Conservation (phyloP, 768 basidiomycete genomes). For the Xerocomus spinulosus region DNA sequence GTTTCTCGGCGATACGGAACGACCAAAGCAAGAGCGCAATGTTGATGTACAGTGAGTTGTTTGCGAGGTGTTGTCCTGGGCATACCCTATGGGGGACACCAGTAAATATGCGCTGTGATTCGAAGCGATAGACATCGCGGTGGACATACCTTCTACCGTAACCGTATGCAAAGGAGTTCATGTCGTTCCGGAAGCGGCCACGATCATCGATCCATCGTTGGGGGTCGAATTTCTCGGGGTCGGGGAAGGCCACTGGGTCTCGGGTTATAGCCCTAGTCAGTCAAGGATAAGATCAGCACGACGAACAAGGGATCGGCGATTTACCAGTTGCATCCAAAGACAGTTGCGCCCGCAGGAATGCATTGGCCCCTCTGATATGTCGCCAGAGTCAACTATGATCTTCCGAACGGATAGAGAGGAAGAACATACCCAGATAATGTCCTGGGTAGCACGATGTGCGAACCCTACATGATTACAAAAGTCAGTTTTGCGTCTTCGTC, state of each 20-base stretch:
- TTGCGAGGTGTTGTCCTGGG: conserved; percentile 52
- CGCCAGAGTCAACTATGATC: conserved; percentile 34
- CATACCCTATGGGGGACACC: conserved; percentile 40
- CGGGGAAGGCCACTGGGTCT: conserved; percentile 21
- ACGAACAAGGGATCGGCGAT: not conserved
- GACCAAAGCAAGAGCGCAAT: conserved; percentile 60
- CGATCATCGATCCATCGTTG: conserved; percentile 47
- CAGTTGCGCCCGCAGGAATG: conserved; percentile 22
- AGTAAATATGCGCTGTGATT: not conserved
- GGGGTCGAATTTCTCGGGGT: conserved; percentile 48
- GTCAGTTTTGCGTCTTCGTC: not conserved
- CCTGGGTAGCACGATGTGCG: conserved; percentile 56
- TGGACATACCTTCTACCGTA: conserved; percentile 39
- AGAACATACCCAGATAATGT: conserved; percentile 51
- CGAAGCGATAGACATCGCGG: not conserved
- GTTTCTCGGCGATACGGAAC: conserved; percentile 48
- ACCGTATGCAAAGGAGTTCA: conserved; percentile 44
- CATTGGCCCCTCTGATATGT: conserved; percentile 14
- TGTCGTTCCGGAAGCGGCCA: conserved; percentile 40
- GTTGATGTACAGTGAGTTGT: conserved; percentile 53
- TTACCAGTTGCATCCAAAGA: conserved; percentile 20
- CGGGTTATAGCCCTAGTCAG: conserved; percentile 18
- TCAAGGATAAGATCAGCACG: not conserved
- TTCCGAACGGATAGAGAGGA: not conserved
- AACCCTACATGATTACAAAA: conserved; percentile 34